These are phyloP conservation scores for Boeremia lycopersici DNA, from an alignment of 2,329 filamentous ascomycete species.

Conservation along the genomic window DNA sequence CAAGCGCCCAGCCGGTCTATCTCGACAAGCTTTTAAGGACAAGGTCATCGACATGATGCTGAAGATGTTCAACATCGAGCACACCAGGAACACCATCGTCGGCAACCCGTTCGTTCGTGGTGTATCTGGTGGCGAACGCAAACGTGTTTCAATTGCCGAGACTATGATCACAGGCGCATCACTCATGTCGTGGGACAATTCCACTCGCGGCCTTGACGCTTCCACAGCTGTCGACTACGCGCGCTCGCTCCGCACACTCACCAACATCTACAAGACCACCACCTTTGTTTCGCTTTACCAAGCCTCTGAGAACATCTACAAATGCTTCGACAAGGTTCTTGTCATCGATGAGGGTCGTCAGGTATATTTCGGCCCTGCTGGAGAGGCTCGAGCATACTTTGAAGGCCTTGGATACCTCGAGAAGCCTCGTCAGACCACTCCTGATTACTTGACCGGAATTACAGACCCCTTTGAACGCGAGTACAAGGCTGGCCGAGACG, in stretches of 20 bases:
- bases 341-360: conserved; percentile 78
- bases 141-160: conserved; percentile 82
- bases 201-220: conserved; percentile 56
- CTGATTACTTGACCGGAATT: conserved; percentile 81
- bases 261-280: conserved; percentile 80
- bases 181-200: conserved; percentile 68
- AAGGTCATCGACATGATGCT: conserved; percentile 75
- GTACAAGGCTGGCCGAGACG: conserved; percentile 70
- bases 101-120: conserved; percentile 80
- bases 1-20: conserved; percentile 76
- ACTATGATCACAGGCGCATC: conserved; percentile 77
- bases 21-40: conserved; percentile 75
- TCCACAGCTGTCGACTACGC: conserved; percentile 58
- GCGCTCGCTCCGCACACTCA: conserved; percentile 63
- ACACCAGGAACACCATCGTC: conserved; percentile 83
- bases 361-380: conserved; percentile 74
- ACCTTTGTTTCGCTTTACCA: conserved; percentile 89
- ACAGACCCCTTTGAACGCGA: conserved; percentile 84
- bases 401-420: conserved; percentile 76
- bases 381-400: conserved; percentile 74
- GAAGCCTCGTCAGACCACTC: conserved; percentile 77
- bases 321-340: conserved; percentile 81
- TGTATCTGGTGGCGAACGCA: conserved; percentile 78
- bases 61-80: conserved; percentile 93
- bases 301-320: conserved; percentile 81